Evolutionary conservation across 73 alveolate species (phyloP), one percentile per base, ranked within the genome.

Genomic region (Urostyla sp.): DNA sequence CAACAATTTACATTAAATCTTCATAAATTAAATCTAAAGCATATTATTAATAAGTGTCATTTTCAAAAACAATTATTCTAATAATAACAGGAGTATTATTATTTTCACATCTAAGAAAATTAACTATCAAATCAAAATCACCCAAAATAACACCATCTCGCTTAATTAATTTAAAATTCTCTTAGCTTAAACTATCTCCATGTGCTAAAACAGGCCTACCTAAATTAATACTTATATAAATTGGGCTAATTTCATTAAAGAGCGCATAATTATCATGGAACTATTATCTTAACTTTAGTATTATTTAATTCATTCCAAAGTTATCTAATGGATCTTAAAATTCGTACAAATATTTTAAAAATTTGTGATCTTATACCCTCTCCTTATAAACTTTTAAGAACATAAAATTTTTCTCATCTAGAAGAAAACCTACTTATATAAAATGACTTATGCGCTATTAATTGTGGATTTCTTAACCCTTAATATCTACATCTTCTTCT

Each of bases 31-130:
- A 34, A 46, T 69, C 83, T 34, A 69, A 69, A 54, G 57, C 49
- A 31, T 69, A 59, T n/a, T 45, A 35, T 10, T 24, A 13, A 54
- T 52, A 69, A 20, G 36, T 24, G 23, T 69, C 83, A 48, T 49
- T 45, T 18, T 69, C 83, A 49, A 69, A 69, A 24, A 69, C 83
- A 6, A 69, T 69, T 0, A 69, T 54, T 69, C 83, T 69, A 6
- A 69, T 8, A 10, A 69, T 54, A 20, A 69, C 8, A 6, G 6
- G 30, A 8, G 83, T 67, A 13, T 69, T 69, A 15, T n/a, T n/a
- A n/a, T n/a, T n/a, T n/a, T 69, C 83, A 38, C 83, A 69, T 49
- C 40, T 69, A 35, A 69, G 30, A 55, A 69, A 69, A 30, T 69
- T 69, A 18, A 69, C 83, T 55, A 49, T 69, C 32, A 69, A 15